Base-by-base conservation (phyloP, 2,329 filamentous ascomycete species). In the Fusarium papillatum region DNA sequence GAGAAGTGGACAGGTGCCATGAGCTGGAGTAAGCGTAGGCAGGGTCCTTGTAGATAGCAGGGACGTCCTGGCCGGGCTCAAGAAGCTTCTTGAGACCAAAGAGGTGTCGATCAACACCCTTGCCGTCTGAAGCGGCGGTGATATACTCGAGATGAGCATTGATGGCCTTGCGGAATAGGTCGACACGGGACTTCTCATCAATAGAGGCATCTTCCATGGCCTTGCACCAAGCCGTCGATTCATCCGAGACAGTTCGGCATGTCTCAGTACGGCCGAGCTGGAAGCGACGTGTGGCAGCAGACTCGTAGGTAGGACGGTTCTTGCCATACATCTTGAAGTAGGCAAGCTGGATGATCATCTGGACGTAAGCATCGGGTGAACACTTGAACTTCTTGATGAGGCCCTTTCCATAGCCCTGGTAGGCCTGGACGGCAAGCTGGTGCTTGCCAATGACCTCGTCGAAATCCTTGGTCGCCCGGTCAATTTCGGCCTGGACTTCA, bases 381-480 rank as follows among this genome's bases (percentile, higher is more conserved):
- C 95, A 98, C 88, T 95, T 97, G 92, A 99, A 98, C 86, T 98
- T 97, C 92, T 99, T 99, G 90, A 99, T 98, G 73, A 99, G 88
- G 31, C 95, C 95, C 88, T 99, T 99, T 84, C 97, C 97, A 85
- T 99, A 99, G 80, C 93, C 96, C 86, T 98, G 96, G 88, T 97
- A 99, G 34, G 95, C 94, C 84, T 98, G 96, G 4, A 99, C 96
- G 26, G 94, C 92, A 57, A 99, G 93, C 84, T 99, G 94, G 85
- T 99, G 97, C 77, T 95, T 90, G 74, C 91, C 92, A 77, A 99
- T 98, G 73, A 98, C 91, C 78, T 92, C 88, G 72, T 89, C 88
- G 86, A 98, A 98, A 86, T 98, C 94, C 71, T 90, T 89, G 75
- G 91, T 88, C 2, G 97, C 97, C 53, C 91, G 91, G 78, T 94